Evolutionary conservation across 306 rosid genomes (phyloP).

Genomic region (Rosa multiflora): DNA sequence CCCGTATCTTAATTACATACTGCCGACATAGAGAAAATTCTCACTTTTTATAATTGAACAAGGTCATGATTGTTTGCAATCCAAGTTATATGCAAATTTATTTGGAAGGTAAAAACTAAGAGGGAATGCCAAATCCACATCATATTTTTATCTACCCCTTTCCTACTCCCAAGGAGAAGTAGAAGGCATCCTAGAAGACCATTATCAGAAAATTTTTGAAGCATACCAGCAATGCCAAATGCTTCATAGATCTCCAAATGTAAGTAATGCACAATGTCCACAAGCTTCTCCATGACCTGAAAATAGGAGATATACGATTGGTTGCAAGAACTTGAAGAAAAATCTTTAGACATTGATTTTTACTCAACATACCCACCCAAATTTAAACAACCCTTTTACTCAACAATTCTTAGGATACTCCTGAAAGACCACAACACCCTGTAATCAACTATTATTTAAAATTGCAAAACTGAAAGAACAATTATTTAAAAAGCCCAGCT

Average conservation of each 20-base stretch:
- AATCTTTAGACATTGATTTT: not conserved
- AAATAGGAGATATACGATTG: slow-evolving; percentile 34
- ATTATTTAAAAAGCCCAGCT: not conserved
- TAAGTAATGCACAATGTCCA: slow-evolving; percentile 74
- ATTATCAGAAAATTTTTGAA: slow-evolving; percentile 28
- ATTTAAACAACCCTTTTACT: not conserved
- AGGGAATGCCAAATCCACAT: not conserved
- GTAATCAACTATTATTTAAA: not conserved
- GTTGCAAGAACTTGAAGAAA: not conserved
- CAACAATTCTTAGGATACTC: not conserved
- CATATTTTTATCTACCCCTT: not conserved
- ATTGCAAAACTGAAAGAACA: not conserved
- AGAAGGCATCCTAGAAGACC: slow-evolving; percentile 8
- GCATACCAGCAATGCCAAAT: slow-evolving; percentile 89
- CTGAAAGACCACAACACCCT: not conserved
- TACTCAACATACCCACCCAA: not conserved
- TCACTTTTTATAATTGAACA: not conserved
- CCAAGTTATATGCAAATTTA: not conserved
- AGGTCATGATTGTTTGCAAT: slow-evolving; percentile 3
- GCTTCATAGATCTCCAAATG: slow-evolving; percentile 92
- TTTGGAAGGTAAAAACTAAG: not conserved
- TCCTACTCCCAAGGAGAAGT: slow-evolving; percentile 7
- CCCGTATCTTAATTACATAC: not conserved
- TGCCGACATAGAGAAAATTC: not conserved
- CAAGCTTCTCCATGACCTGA: slow-evolving; percentile 97